Evolutionary conservation across 805 yeast species (phyloP).

Genomic region (Yarrowia keelungensis): DNA sequence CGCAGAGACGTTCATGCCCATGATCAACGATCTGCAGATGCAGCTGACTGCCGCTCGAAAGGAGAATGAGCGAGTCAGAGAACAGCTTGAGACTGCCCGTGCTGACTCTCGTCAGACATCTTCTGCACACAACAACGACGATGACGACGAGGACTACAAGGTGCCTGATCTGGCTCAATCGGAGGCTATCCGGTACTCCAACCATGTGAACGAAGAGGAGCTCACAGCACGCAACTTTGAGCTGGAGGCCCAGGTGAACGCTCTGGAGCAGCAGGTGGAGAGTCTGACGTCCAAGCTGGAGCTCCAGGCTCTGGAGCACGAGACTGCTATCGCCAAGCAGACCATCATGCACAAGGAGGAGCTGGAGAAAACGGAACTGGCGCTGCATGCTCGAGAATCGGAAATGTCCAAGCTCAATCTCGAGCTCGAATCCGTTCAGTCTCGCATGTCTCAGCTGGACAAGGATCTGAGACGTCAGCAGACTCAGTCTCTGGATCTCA

Average conservation of each 20-base stretch:
- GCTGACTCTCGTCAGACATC: background rate
- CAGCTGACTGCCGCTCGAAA: conserved; percentile 32
- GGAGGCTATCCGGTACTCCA: conserved; percentile 16
- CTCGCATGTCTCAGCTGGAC: conserved; percentile 45
- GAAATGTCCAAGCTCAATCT: conserved; percentile 47
- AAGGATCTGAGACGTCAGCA: conserved; percentile 43
- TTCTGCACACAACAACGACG: background rate
- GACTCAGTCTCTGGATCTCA: conserved; percentile 47
- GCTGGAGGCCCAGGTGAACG: conserved; percentile 25
- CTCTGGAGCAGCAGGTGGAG: conserved; percentile 29
- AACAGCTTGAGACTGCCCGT: conserved; percentile 12
- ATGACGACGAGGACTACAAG: conserved; percentile 32
- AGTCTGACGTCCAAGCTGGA: conserved; percentile 11
- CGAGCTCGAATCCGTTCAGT: conserved; percentile 47
- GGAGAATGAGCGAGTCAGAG: conserved; percentile 21
- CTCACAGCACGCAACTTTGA: conserved; percentile 21
- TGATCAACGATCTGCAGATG: conserved; percentile 32
- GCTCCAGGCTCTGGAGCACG: conserved; percentile 31
- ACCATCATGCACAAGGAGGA: conserved; percentile 41
- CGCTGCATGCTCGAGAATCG: conserved; percentile 36
- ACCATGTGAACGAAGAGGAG: conserved; percentile 17
- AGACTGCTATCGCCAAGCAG: conserved; percentile 27
- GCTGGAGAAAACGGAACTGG: conserved; percentile 42
- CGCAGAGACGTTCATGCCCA: conserved; percentile 26
- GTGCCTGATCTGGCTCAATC: conserved; percentile 27